These are phyloP conservation scores for Xylariaceae sp. DNA, from an alignment of 2,329 filamentous ascomycete genomes.

Conservation along the genomic window DNA sequence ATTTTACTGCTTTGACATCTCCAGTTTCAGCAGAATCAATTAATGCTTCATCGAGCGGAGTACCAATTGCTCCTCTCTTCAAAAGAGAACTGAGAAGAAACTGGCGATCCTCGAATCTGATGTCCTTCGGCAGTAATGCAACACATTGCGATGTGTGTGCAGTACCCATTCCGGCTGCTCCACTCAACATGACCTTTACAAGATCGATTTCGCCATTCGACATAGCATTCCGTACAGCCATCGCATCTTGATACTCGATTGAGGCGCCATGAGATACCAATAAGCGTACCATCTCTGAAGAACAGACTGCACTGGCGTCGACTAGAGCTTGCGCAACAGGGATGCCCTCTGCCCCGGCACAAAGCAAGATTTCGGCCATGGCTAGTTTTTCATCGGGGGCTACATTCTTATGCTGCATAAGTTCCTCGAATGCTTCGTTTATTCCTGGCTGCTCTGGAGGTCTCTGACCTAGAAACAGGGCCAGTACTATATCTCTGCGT, in stretches of 20 bases:
- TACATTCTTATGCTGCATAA: constrained; percentile 45
- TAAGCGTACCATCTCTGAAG: constrained; percentile 52
- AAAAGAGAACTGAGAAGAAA: constrained; percentile 45
- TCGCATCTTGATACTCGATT: constrained; percentile 50
- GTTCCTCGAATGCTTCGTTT: constrained; percentile 46
- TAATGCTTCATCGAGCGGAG: constrained; percentile 46
- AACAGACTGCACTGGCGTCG: constrained; percentile 46
- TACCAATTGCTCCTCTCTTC: constrained; percentile 48
- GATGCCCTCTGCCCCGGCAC: constrained; percentile 53
- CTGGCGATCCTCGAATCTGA: constrained; percentile 43
- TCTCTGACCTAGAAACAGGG: constrained; percentile 49
- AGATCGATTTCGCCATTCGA: constrained; percentile 44
- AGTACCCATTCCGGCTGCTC: constrained; percentile 42
- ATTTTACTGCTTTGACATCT: constrained; percentile 44
- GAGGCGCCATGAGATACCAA: constrained; percentile 52
- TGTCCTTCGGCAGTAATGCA: constrained; percentile 44
- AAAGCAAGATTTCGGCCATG: constrained; percentile 54
- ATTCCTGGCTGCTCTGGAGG: constrained; percentile 48
- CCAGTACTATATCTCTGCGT: constrained; percentile 51
- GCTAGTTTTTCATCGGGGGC: constrained; percentile 47
- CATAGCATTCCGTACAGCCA: constrained; percentile 48
- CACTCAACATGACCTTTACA: constrained; percentile 44
- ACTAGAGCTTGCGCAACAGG: constrained; percentile 46
- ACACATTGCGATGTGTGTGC: constrained; percentile 49
- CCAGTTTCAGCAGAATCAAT: constrained; percentile 47